A percentile compares a stretch with the other conserved stretches of the same genome.
These are phyloP conservation scores for Aspergillus coremiiformis DNA, from an alignment of 495 filamentous ascomycete genomes.

Conservation along the genomic window DNA sequence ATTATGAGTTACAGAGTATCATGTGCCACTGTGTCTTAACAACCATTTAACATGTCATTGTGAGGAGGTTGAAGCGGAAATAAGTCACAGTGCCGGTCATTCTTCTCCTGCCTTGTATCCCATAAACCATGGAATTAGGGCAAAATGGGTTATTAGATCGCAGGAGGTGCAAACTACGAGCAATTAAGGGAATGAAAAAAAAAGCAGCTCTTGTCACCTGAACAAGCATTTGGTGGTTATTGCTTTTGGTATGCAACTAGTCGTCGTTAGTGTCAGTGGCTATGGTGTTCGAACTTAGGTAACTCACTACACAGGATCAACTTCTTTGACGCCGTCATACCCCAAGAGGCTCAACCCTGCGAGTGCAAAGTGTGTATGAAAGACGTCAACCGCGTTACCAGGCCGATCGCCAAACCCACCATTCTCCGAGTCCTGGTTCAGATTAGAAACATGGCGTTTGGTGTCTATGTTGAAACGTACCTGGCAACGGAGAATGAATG, in stretches of 20 bases:
- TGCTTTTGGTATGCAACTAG: constrained; percentile 67
- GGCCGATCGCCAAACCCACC: constrained; percentile 89
- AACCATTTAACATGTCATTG: constrained; percentile 30
- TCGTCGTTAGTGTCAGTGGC: constrained; percentile 1
- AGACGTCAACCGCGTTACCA: constrained; percentile 93
- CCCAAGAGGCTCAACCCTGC: constrained; percentile 80
- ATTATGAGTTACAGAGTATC: background rate
- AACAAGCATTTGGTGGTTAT: constrained; percentile 50
- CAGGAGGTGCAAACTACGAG: constrained; percentile 45
- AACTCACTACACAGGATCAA: constrained; percentile 83
- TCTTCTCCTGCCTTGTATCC: constrained; percentile 75
- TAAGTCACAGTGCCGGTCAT: constrained; percentile 39
- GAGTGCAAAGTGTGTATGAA: constrained; percentile 85
- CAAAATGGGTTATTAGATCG: constrained; percentile 66
- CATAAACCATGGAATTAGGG: constrained; percentile 42
- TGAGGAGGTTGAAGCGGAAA: constrained; percentile 42
- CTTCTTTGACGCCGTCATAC: constrained; percentile 64
- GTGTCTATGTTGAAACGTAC: constrained; percentile 27
- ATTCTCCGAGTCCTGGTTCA: constrained; percentile 59
- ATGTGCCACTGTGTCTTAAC: constrained; percentile 42
- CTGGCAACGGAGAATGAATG: constrained; percentile 79
- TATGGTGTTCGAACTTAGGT: background rate
- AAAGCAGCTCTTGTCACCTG: too few species aligned
- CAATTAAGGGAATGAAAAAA: background rate
- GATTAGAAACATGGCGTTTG: constrained; percentile 14